These are phyloP conservation scores for Sextonia rubra DNA, from an alignment of 164 flowering plant species.

Conservation along the genomic window DNA sequence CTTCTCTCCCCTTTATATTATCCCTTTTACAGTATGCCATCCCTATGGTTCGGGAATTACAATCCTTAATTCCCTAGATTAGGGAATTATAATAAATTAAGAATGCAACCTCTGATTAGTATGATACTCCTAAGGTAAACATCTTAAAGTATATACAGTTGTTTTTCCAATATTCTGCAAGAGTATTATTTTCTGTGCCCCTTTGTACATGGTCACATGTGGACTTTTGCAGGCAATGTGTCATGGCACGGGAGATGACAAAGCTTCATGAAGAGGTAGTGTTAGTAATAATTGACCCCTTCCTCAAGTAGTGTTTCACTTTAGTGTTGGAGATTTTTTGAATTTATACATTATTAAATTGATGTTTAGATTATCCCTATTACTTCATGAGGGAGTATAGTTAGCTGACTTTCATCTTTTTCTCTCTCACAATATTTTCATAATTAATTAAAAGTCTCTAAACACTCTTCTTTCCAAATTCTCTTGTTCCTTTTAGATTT, in stretches of 20 bases:
- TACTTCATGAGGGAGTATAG: neutral
- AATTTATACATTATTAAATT: too few relatives aligned
- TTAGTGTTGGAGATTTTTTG: neutral
- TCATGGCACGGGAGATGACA: conserved; percentile 89
- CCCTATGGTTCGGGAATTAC: too few relatives aligned
- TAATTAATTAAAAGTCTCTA: neutral
- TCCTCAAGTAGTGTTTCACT: neutral
- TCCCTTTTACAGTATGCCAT: too few relatives aligned
- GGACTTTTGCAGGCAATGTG: conserved; percentile 60
- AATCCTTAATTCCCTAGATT: too few relatives aligned
- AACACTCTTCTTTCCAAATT: neutral
- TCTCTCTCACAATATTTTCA: neutral
- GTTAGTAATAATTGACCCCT: neutral
- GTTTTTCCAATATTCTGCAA: too few relatives aligned
- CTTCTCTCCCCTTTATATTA: too few relatives aligned
- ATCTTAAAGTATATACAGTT: too few relatives aligned
- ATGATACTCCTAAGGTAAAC: too few relatives aligned
- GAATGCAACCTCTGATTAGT: too few relatives aligned
- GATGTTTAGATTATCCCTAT: neutral
- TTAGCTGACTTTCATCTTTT: neutral
- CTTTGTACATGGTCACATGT: neutral
- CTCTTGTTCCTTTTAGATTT: neutral
- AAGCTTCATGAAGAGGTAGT: conserved; percentile 91
- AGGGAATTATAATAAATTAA: too few relatives aligned
- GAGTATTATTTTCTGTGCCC: too few relatives aligned